Percentiles rank a stretch among this genome's conserved stretches.
These are phyloP conservation scores for Candida suzukii DNA, from an alignment of 805 yeast species.

Conservation along the genomic window DNA sequence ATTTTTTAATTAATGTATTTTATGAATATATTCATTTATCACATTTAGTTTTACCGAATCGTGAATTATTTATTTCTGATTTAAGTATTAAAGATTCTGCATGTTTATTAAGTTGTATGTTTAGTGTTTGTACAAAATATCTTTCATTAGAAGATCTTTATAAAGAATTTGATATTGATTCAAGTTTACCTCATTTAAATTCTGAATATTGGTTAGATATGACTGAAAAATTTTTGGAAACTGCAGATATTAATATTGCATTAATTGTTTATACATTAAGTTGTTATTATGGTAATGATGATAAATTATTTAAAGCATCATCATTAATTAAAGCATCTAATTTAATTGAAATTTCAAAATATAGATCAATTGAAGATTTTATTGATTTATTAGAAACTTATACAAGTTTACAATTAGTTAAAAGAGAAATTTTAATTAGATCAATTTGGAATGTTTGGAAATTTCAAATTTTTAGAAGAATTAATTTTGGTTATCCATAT, in stretches of 20 bases:
- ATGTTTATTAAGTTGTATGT: slow-evolving; percentile 23
- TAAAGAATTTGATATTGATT: slow-evolving; percentile 12
- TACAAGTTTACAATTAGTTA: slow-evolving; percentile 26
- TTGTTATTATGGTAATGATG: slow-evolving; percentile 18
- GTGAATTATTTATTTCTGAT: slow-evolving; percentile 22
- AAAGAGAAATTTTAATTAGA: slow-evolving; percentile 27
- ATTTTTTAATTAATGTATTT: slow-evolving; percentile 29
- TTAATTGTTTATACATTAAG: slow-evolving; percentile 9
- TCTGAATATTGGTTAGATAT: slow-evolving; percentile 31
- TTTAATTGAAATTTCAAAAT: slow-evolving; percentile 3
- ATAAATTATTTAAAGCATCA: slow-evolving; percentile 11
- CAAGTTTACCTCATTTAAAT: slow-evolving; percentile 11
- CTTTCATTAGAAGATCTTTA: slow-evolving; percentile 18
- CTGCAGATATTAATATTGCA: slow-evolving; percentile 13
- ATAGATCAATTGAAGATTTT: slow-evolving; percentile 16
- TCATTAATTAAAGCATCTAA: slow-evolving; percentile 3
- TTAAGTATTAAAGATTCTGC: slow-evolving; percentile 8
- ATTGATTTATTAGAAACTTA: slow-evolving; percentile 16
- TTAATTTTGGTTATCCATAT: slow-evolving; percentile 31
- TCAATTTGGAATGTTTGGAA: slow-evolving; percentile 33
- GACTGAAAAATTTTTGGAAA: slow-evolving; percentile 15
- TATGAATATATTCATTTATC: slow-evolving; percentile 35
- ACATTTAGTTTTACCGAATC: slow-evolving; percentile 29
- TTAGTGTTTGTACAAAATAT: slow-evolving; percentile 25
- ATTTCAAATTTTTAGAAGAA: slow-evolving; percentile 25